These are phyloP conservation scores for Mortierella sp. DNA, from an alignment of 371 early-diverging fungal species.

Conservation along the genomic window DNA sequence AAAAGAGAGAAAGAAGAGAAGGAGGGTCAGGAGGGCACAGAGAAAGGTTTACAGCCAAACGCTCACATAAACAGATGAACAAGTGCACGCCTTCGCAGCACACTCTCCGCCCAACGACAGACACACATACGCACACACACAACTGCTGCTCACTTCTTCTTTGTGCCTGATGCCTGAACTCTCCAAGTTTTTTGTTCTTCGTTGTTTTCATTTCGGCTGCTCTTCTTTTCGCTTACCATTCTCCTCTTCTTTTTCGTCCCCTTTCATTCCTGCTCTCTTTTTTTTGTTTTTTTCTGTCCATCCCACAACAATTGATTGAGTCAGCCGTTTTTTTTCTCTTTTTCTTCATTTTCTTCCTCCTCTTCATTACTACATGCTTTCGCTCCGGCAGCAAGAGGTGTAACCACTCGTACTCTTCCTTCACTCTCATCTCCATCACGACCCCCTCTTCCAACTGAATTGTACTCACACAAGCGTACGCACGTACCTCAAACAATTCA, in stretches of 20 bases:
- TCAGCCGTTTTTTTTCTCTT: not conserved
- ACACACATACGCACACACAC: not conserved
- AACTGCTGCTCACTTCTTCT: not conserved
- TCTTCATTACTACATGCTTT: not conserved
- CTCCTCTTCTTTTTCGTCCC: not conserved
- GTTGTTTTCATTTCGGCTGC: not conserved
- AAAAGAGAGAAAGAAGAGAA: not conserved
- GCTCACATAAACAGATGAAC: slow-evolving; percentile 4
- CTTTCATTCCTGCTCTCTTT: not conserved
- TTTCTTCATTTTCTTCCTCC: not conserved
- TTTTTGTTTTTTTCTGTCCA: not conserved
- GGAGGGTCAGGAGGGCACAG: not conserved
- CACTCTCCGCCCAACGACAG: not conserved
- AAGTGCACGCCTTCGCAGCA: not conserved
- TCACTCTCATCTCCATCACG: not conserved
- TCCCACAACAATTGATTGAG: no score
- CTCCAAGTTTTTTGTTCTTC: not conserved
- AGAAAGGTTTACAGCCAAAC: not conserved
- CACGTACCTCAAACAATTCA: not conserved
- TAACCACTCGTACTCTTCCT: not conserved
- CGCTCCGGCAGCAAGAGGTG: not conserved
- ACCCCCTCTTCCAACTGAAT: not conserved
- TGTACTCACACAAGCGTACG: not conserved
- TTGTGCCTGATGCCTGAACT: not conserved
- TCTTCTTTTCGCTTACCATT: not conserved